Conservation (phyloP, 352 stramenopile genomes). For the Phytophthora nicotianae region DNA sequence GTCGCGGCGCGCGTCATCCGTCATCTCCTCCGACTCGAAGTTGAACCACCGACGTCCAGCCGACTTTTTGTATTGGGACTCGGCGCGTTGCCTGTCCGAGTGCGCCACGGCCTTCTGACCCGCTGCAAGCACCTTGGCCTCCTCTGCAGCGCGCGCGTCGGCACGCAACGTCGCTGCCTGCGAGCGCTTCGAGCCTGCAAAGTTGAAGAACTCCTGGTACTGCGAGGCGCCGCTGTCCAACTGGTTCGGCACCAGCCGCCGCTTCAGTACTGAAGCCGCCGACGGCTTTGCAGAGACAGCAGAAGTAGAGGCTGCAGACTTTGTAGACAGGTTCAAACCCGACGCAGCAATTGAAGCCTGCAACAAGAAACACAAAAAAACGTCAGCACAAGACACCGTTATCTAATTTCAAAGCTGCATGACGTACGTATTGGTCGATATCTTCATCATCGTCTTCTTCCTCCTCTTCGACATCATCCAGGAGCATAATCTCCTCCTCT, state of each 20-base stretch:
- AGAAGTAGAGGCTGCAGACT: not conserved
- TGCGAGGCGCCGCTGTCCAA: constrained; percentile 72
- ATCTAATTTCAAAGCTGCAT: not conserved
- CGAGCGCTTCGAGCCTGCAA: constrained; percentile 29
- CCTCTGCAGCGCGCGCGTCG: constrained; percentile 51
- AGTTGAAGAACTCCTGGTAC: constrained; percentile 44
- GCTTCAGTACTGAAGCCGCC: constrained; percentile 19
- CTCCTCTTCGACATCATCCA: constrained; percentile 42
- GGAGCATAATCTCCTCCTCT: constrained; percentile 15
- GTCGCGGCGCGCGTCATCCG: constrained; percentile 86
- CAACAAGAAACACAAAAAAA: constrained; percentile 9
- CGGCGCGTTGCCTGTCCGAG: constrained; percentile 54
- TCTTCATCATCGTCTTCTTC: constrained; percentile 50
- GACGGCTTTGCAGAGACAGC: not conserved
- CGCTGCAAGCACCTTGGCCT: constrained; percentile 47
- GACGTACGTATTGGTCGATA: constrained; percentile 58
- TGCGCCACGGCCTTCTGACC: constrained; percentile 47
- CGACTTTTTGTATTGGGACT: constrained; percentile 55
- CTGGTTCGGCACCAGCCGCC: constrained; percentile 50
- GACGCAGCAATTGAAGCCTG: constrained; percentile 57
- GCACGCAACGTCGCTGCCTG: constrained; percentile 37
- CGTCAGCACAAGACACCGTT: not conserved
- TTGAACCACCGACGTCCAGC: constrained; percentile 91
- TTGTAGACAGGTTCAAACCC: constrained; percentile 44
- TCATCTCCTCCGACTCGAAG: constrained; percentile 91